Evolutionary conservation across 805 yeast genomes (phyloP).

Genomic region (Schizosaccharomyces japonicus): DNA sequence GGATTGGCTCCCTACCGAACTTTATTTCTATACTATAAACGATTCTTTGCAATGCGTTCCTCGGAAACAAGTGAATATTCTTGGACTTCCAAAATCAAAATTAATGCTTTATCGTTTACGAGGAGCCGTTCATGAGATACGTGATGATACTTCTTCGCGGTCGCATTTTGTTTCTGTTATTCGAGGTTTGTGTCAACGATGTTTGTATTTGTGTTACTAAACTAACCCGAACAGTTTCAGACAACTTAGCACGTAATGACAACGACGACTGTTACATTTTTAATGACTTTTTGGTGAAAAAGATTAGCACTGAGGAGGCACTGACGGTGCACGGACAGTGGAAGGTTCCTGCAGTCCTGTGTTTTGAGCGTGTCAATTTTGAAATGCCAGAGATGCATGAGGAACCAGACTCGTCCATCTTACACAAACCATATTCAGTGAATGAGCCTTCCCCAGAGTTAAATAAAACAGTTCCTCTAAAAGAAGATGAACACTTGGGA

Average conservation of each 20-base stretch:
- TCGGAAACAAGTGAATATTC: neutral
- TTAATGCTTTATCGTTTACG: neutral
- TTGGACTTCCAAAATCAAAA: neutral
- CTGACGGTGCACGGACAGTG: slow-evolving; percentile 47
- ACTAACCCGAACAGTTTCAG: neutral
- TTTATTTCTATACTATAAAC: slow-evolving; percentile 5
- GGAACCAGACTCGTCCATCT: slow-evolving; percentile 27
- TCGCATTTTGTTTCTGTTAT: slow-evolving; percentile 18
- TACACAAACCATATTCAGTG: slow-evolving; percentile 31
- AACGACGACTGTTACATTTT: slow-evolving; percentile 27
- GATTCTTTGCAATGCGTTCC: slow-evolving; percentile 4
- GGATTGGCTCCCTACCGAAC: slow-evolving; percentile 9
- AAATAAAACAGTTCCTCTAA: slow-evolving; percentile 27
- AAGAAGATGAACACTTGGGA: slow-evolving; percentile 24
- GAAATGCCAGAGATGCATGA: slow-evolving; percentile 3
- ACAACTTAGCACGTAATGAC: slow-evolving; percentile 6
- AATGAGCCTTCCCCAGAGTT: slow-evolving; percentile 27
- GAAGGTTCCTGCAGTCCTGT: slow-evolving; percentile 57
- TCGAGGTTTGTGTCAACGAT: slow-evolving; percentile 8
- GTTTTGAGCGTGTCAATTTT: slow-evolving; percentile 29
- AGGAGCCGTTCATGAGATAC: neutral
- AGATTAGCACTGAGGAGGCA: slow-evolving; percentile 53
- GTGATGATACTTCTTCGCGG: neutral
- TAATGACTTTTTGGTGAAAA: slow-evolving; percentile 72
- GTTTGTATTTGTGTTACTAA: too few species aligned